Evolutionary conservation across 495 filamentous ascomycete species (phyloP).

Genomic region (Annulohypoxylon moriforme): DNA sequence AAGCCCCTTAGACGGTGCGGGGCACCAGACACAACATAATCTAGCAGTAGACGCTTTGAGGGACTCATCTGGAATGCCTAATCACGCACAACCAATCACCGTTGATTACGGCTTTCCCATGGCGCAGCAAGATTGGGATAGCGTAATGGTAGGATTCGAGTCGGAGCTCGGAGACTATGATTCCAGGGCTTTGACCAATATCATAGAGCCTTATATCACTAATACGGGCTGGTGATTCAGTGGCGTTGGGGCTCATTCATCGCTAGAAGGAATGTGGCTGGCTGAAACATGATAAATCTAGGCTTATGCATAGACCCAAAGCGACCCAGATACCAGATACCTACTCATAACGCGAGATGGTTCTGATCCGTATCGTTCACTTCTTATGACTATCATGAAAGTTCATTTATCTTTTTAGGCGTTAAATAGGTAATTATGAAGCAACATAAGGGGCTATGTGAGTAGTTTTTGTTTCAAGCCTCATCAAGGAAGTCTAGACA

Average conservation of each 20-base stretch:
- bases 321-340: no score
- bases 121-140: constrained; percentile 46
- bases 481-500: no score
- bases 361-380: no score
- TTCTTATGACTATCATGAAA: no score
- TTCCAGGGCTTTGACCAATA: constrained; percentile 36
- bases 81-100: neutral
- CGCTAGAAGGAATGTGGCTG: neutral
- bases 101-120: constrained; percentile 42
- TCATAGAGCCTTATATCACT: constrained; percentile 43
- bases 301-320: no score
- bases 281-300: neutral
- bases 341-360: no score
- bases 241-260: neutral
- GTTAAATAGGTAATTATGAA: no score
- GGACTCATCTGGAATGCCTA: neutral
- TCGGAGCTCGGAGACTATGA: constrained; percentile 39
- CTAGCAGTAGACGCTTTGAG: neutral
- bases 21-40: constrained; percentile 1
- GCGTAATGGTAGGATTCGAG: constrained; percentile 42
- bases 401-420: no score
- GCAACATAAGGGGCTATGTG: no score
- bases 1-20: neutral
- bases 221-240: constrained; percentile 41
- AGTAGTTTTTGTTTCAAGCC: no score